Conservation (phyloP, 768 basidiomycete species). For the Mycena vulgaris region DNA sequence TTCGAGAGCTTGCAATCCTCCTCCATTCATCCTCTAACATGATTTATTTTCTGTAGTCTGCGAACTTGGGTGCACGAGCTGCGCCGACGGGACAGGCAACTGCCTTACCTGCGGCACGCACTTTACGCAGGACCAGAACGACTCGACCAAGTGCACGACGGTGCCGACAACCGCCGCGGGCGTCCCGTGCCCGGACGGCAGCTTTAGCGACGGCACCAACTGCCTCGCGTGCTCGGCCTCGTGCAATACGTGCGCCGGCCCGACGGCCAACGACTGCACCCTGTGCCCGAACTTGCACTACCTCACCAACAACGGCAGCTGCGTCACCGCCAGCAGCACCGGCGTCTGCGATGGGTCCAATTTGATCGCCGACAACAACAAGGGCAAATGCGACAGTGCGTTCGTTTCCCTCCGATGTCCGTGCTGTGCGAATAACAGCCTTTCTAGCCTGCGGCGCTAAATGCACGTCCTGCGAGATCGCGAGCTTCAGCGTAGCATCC, state of each 20-base stretch:
- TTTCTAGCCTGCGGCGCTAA: constrained; percentile 82
- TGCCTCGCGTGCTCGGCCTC: constrained; percentile 75
- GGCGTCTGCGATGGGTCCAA: constrained; percentile 84
- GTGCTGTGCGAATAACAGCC: constrained; percentile 7
- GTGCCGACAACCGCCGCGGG: constrained; percentile 66
- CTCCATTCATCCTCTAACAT: background rate
- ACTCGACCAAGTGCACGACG: constrained; percentile 77
- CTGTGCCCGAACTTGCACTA: constrained; percentile 76
- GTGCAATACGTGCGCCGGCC: constrained; percentile 80
- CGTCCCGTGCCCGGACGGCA: constrained; percentile 73
- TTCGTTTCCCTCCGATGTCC: constrained; percentile 32
- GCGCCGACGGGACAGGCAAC: constrained; percentile 76
- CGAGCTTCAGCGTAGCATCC: constrained; percentile 79
- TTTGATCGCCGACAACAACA: constrained; percentile 85
- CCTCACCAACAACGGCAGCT: constrained; percentile 72
- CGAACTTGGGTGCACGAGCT: constrained; percentile 78
- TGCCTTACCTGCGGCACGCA: constrained; percentile 84
- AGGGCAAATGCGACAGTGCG: constrained; percentile 88
- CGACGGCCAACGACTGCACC: constrained; percentile 79
- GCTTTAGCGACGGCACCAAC: constrained; percentile 67
- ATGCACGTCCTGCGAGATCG: constrained; percentile 84
- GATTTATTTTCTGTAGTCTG: constrained; percentile 66
- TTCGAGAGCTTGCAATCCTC: constrained; percentile 46
- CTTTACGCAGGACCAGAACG: constrained; percentile 77
- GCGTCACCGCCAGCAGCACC: constrained; percentile 74